Evolutionary conservation across 441 rosid genomes (phyloP).

Genomic region (Hypseocharis bilobata): DNA sequence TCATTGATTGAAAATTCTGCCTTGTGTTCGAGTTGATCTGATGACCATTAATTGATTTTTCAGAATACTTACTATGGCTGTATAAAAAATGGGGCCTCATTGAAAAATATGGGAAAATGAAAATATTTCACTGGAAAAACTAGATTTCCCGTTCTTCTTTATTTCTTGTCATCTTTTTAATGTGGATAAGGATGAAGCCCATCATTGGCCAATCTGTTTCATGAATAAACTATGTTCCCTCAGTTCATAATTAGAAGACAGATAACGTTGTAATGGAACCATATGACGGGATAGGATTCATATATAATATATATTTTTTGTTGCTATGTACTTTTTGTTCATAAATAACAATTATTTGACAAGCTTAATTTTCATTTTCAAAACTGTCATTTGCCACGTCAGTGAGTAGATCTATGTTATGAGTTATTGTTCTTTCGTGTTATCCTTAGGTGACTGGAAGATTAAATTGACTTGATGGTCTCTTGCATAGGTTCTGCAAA

Average conservation of each 20-base stretch:
- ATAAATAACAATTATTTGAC: background rate
- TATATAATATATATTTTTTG: no score
- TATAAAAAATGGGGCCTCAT: no score
- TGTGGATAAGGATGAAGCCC: constrained; percentile 16
- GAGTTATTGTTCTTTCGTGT: no score
- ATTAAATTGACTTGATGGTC: no score
- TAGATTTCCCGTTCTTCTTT: background rate
- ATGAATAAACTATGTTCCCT: constrained; percentile 3
- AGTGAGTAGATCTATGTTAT: no score
- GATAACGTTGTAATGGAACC: constrained; percentile 24
- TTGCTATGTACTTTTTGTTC: background rate
- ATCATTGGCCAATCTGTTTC: constrained; percentile 13
- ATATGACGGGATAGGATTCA: constrained; percentile 13
- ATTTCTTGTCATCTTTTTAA: background rate
- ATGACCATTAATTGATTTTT: background rate
- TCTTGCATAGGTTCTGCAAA: no score
- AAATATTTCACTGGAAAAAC: background rate
- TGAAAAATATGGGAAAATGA: no score
- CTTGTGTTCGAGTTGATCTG: background rate
- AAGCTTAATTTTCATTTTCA: background rate
- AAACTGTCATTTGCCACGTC: no score
- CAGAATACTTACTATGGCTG: background rate
- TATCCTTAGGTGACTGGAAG: no score
- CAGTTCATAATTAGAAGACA: constrained; percentile 21
- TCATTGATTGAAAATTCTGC: background rate